Base-by-base conservation (phyloP, 169 alveolate genomes). In the Cryptosporidium andersoni region DNA sequence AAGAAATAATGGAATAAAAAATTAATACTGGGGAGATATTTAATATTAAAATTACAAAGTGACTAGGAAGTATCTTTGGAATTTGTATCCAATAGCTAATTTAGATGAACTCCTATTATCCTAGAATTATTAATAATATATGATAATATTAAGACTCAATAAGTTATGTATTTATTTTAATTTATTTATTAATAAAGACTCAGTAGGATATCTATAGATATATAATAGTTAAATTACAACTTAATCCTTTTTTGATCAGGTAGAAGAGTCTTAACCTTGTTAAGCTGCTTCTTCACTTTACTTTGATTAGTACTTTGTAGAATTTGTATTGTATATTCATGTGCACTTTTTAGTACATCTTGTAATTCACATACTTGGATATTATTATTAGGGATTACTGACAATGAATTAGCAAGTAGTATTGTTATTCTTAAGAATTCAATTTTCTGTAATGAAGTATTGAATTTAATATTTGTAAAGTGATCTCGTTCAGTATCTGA, bases 281-380 rank as follows among this genome's bases (percentile, higher is more conserved):
- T 74, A 25, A 74, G 55, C 48, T 74, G 85, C 47, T 68, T 74
- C 62, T 74, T 74, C 34, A 74, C 49, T 40, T 55, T 74, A 34
- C 85, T 64, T 25, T 25, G 25, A 25, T 25, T 25, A 25, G 25
- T 25, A 25, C 25, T 25, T 25, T 25, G 25, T 25, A 25, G 25
- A 25, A 25, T 25, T 25, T 25, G 25, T 25, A 0, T 25, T 25
- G 25, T 25, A 25, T 25, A 25, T 25, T 25, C 25, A 25, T 25
- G 0, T 25, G 25, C 25, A 25, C 25, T 25, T 25, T 25, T 25
- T 25, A 25, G 25, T 25, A 25, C 25, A 25, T 25, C 25, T 25
- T 25, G 25, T 25, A 25, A 25, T 25, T 25, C 39, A 36, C 74
- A 58, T 37, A 16, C 40, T 34, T 74, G 85, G 1, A 16, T 74